A percentile compares a stretch with the other conserved stretches of the same genome.
Evolutionary conservation across 352 stramenopile genomes (phyloP).

Genomic region (Blastocystis sp.): DNA sequence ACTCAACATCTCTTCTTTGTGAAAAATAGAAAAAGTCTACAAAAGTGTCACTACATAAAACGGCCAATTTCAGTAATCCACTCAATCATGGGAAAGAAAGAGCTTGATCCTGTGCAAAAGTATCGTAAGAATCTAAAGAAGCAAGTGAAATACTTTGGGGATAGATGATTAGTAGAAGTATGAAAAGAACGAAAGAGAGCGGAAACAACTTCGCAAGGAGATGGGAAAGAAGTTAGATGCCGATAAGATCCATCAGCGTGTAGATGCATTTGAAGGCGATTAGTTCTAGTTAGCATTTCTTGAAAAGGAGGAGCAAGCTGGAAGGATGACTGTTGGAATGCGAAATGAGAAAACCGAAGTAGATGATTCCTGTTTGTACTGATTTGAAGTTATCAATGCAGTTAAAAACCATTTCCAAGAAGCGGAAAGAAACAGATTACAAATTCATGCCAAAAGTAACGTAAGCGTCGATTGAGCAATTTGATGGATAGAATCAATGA

Average conservation of each 20-base stretch:
- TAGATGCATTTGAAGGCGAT: background rate
- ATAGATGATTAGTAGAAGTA: background rate
- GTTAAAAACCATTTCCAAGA: constrained; percentile 35
- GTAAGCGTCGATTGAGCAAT: background rate
- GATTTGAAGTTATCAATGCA: constrained; percentile 11
- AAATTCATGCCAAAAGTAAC: constrained; percentile 19
- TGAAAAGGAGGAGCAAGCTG: constrained; percentile 50
- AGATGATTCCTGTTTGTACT: background rate
- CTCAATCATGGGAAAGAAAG: constrained; percentile 26
- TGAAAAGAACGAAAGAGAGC: constrained; percentile 26
- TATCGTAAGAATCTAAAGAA: constrained; percentile 54
- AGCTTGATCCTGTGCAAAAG: constrained; percentile 38
- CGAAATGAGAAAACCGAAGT: constrained; percentile 16
- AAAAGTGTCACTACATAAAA: background rate
- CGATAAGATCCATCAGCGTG: constrained; percentile 17
- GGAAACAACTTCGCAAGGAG: constrained; percentile 15
- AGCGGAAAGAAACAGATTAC: constrained; percentile 40
- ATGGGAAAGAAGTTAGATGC: constrained; percentile 43
- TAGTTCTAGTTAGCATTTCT: background rate
- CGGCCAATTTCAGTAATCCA: background rate
- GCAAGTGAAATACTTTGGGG: background rate
- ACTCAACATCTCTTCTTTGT: background rate
- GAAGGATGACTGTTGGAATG: constrained; percentile 43
- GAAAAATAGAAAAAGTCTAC: background rate
- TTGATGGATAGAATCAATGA: constrained; percentile 52